Conservation (phyloP, 2,329 filamentous ascomycete species). For the Bipolaris oryzae region DNA sequence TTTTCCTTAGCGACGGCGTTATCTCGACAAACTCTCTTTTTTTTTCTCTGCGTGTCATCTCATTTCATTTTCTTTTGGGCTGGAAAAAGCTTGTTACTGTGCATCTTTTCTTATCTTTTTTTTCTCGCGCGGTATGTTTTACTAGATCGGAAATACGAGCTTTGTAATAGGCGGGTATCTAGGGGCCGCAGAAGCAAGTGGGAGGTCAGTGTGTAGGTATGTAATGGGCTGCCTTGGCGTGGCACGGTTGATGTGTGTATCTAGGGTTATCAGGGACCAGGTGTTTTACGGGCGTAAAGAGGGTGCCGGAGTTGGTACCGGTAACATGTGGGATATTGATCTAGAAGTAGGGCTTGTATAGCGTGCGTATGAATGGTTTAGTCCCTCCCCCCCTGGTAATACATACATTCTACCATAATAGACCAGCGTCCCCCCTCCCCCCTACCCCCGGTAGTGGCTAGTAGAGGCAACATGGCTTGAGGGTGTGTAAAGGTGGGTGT, state of each 20-base stretch:
- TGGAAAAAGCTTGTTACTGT: conserved; percentile 5
- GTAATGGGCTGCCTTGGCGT: background rate
- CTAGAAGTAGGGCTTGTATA: background rate
- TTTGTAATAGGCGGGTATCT: conserved; percentile 11
- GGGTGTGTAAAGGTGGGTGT: background rate
- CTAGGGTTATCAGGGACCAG: background rate
- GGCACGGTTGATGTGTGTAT: background rate
- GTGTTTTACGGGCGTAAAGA: background rate
- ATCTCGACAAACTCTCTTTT: background rate
- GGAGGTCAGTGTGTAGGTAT: background rate
- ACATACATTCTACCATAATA: background rate
- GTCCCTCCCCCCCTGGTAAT: background rate
- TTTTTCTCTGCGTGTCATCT: background rate
- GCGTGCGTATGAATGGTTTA: background rate
- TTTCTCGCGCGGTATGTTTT: conserved; percentile 7
- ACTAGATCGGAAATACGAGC: conserved; percentile 8
- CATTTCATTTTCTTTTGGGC: background rate
- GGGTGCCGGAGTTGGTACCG: background rate
- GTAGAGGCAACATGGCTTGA: too few species aligned
- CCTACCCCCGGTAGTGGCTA: too few species aligned
- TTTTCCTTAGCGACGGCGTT: conserved; percentile 37
- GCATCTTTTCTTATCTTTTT: background rate
- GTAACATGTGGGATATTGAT: background rate
- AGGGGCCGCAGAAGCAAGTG: background rate
- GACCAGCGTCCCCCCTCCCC: background rate